Conservation (phyloP, 139 green algal genomes). For the Penium margaritaceum region DNA sequence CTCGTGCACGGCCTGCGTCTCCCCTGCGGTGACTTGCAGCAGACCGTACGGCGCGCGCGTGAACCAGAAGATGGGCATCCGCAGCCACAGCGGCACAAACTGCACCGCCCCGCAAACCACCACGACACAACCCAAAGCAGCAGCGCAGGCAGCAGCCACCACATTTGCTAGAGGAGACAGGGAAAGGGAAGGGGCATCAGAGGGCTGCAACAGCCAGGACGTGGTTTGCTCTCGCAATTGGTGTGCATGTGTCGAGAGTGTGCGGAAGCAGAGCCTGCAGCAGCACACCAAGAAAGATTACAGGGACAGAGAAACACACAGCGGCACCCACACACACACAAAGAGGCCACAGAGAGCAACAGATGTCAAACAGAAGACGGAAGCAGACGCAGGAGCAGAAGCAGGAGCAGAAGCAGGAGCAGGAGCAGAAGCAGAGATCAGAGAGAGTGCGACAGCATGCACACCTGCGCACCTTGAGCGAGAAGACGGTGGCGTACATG, state of each 20-base stretch:
- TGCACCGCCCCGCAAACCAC: neutral
- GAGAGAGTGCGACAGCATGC: no score
- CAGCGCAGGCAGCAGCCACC: no score
- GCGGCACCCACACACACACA: no score
- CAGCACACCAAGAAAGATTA: no score
- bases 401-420: neutral
- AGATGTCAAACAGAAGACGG: neutral
- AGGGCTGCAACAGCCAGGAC: no score
- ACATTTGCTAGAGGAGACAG: neutral
- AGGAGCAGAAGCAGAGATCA: neutral
- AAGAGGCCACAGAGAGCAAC: no score
- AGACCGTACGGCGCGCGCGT: conserved; percentile 21
- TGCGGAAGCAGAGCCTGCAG: no score
- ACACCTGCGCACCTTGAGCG: conserved; percentile 16
- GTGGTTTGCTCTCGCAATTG: no score
- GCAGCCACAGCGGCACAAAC: conserved; percentile 35
- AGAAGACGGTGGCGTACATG: conserved; percentile 17
- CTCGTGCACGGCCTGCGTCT: conserved; percentile 46
- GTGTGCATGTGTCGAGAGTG: no score
- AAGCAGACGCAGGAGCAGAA: neutral
- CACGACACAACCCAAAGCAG: no score
- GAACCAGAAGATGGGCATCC: conserved; percentile 40
- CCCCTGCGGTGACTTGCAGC: conserved; percentile 39
- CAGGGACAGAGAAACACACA: no score
- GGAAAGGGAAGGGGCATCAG: no score